Evolutionary conservation across 179 eudicot genomes (phyloP), one percentile per base, ranked within the genome.

Genomic region (Dionaea muscipula): DNA sequence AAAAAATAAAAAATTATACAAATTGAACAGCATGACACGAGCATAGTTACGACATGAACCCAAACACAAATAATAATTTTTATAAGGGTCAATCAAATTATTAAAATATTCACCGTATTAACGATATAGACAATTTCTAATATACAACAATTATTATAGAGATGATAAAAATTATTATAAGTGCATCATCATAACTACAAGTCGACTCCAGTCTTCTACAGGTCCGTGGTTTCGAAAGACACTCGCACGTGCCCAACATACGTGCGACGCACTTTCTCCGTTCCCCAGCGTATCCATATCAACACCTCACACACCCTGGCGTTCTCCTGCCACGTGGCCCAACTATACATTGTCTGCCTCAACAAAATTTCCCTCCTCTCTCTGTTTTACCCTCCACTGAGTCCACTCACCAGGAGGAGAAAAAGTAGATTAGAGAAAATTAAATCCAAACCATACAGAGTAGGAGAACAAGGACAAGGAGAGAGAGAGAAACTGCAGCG

Each of bases 281-380:
- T 18, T 31, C 35, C 35, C 35, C 56, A 46, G 39, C 56, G 43
- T 38, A 10, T 31, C 17, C 50, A 41, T 50, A 58, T 37, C 20
- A 58, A n/a, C n/a, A n/a, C n/a, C n/a, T 31, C 35, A 31, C 66
- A 50, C 74, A 60, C 75, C 27, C 20, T 49, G 64, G 64, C 73
- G 60, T 25, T 27, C 61, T 31, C 60, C 55, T 51, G 65, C 77
- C 80, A 72, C 80, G 74, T 72, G 74, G 50, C 56, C 68, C 69
- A 47, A 46, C 62, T 57, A 55, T 59, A 60, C 37, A 55, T 52
- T 20, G 18, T 49, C 33, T 8, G 11, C 7, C 21, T 7, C 24
- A 8, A 16, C 26, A 51, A 17, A 13, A 40, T 6, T 47, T 24
- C 13, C 25, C 7, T 22, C 7, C 7, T 21, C 40, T 28, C 19